Conservation (phyloP, 225 moss, liverwort and hornwort genomes). For the Bryum argenteum region DNA sequence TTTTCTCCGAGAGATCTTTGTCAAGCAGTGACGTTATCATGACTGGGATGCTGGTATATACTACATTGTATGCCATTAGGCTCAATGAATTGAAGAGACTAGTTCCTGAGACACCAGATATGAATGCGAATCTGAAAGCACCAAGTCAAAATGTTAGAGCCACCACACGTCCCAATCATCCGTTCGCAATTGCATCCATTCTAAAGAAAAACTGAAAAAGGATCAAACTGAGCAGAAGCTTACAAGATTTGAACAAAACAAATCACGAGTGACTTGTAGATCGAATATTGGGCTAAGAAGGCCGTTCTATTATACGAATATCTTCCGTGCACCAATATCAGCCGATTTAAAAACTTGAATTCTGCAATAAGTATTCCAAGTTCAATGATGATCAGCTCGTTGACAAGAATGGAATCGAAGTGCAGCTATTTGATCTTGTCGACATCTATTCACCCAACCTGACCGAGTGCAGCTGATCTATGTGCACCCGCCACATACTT, state of each 20-base stretch:
- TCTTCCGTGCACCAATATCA: slow-evolving; percentile 94
- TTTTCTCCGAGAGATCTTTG: slow-evolving; percentile 87
- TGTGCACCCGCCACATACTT: slow-evolving; percentile 9
- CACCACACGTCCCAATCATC: not conserved
- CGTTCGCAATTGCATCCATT: not conserved
- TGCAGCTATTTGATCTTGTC: slow-evolving; percentile 17
- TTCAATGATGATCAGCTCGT: slow-evolving; percentile 20
- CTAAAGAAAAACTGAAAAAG: slow-evolving; percentile 3
- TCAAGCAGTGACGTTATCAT: slow-evolving; percentile 85
- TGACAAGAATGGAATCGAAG: slow-evolving; percentile 3
- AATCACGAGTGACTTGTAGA: slow-evolving; percentile 93
- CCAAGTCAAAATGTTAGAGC: slow-evolving; percentile 33
- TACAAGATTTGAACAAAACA: slow-evolving; percentile 97
- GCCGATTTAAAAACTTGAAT: slow-evolving; percentile 84
- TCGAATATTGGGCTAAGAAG: slow-evolving; percentile 88
- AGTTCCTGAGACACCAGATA: slow-evolving; percentile 94
- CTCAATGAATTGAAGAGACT: slow-evolving; percentile 97
- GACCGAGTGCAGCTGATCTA: slow-evolving; percentile 1
- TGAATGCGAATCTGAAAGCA: slow-evolving; percentile 75
- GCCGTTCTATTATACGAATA: slow-evolving; percentile 94
- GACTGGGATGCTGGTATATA: slow-evolving; percentile 92
- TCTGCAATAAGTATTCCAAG: slow-evolving; percentile 54
- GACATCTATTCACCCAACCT: slow-evolving; percentile 4
- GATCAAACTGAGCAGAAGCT: slow-evolving; percentile 31
- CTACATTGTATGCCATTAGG: slow-evolving; percentile 95